Conservation (phyloP, 2,329 filamentous ascomycete genomes). For the Aspergillus proliferans region DNA sequence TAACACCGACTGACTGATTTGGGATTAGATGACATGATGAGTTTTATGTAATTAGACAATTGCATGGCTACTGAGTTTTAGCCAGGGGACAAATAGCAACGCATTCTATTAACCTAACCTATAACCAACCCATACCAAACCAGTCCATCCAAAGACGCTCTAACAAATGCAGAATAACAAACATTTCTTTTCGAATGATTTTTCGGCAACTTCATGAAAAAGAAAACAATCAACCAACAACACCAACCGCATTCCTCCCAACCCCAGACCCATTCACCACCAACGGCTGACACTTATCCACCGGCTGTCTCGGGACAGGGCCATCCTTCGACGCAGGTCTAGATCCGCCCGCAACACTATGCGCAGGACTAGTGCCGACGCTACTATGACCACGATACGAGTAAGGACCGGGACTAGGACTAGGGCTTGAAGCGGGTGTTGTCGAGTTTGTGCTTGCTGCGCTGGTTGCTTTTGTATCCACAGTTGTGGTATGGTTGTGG, state of each 20-base stretch:
- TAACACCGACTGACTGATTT: no score
- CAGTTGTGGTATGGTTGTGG: not conserved
- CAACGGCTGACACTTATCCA: conserved; percentile 21
- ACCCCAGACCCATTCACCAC: conserved; percentile 30
- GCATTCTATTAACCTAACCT: no score
- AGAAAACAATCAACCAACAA: not conserved
- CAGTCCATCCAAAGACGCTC: no score
- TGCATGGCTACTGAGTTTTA: no score
- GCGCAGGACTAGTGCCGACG: not conserved
- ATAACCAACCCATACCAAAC: no score
- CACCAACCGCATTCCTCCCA: conserved; percentile 14
- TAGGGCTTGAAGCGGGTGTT: not conserved
- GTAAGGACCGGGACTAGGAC: not conserved
- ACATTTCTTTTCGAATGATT: no score
- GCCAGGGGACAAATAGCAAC: no score
- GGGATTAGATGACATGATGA: no score
- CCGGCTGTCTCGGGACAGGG: not conserved
- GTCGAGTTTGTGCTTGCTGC: not conserved
- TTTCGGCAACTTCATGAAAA: not conserved
- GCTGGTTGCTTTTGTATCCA: not conserved
- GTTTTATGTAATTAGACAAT: not conserved
- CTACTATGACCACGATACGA: not conserved
- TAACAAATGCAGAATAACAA: no score
- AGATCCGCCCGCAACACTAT: not conserved
- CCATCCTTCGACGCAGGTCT: not conserved